phyloP scores from a whole-genome alignment of 371 early-diverging fungal species.

The Mortierella sp. region DNA sequence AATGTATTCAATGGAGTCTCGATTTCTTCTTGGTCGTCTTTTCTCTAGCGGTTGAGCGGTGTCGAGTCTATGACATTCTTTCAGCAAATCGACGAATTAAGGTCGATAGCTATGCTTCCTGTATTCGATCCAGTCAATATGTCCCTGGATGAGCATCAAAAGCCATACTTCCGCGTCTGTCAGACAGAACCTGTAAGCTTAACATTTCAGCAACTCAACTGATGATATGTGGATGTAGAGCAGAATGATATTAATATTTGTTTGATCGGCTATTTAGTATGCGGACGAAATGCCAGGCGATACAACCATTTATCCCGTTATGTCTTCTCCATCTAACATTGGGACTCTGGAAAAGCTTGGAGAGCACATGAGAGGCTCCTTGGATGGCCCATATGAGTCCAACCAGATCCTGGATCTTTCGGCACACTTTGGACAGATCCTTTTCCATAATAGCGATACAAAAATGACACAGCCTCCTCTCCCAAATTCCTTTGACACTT shows the following conservation, averaged over 20 bases:
- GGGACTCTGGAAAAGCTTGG: slow-evolving; percentile 12
- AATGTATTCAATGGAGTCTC: neutral
- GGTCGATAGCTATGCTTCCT: slow-evolving; percentile 43
- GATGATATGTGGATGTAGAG: neutral
- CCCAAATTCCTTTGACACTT: slow-evolving; percentile 16
- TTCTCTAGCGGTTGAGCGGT: neutral
- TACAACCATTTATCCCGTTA: slow-evolving; percentile 20
- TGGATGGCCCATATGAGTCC: neutral
- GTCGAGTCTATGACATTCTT: slow-evolving; percentile 19
- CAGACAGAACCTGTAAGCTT: slow-evolving; percentile 31
- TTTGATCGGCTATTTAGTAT: slow-evolving; percentile 6
- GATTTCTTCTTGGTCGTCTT: neutral
- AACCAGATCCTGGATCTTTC: slow-evolving; percentile 25
- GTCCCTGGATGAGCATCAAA: slow-evolving; percentile 28
- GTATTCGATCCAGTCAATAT: slow-evolving; percentile 41
- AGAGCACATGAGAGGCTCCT: slow-evolving; percentile 6
- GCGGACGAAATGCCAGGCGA: slow-evolving; percentile 4
- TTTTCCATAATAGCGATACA: slow-evolving; percentile 23
- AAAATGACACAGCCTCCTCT: slow-evolving; percentile 19
- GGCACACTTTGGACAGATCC: slow-evolving; percentile 37
- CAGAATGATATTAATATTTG: neutral
- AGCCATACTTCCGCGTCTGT: slow-evolving; percentile 32
- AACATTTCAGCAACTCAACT: neutral
- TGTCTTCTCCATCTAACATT: slow-evolving; percentile 18
- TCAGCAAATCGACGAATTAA: slow-evolving; percentile 26